These are phyloP conservation scores for Magnusiomyces sp. DNA, from an alignment of 1,139 yeast species.

Conservation along the genomic window DNA sequence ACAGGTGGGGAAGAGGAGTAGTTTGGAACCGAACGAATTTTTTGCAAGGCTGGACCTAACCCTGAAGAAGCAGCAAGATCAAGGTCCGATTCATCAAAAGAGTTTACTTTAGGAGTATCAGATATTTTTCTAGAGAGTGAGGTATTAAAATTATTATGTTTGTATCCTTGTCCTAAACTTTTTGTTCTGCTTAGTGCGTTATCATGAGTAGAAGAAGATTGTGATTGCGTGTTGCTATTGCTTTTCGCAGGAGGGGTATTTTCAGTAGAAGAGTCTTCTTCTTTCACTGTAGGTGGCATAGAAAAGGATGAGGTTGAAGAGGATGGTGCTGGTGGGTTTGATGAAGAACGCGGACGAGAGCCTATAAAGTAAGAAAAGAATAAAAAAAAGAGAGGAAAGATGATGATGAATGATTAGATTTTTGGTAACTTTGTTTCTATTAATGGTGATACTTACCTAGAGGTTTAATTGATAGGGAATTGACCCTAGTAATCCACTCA, in stretches of 20 bases:
- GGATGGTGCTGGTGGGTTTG: constrained; percentile 2
- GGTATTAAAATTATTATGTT: too few relatives aligned
- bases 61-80: background rate
- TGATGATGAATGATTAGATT: background rate
- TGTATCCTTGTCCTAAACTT: background rate
- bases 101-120: background rate
- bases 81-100: background rate
- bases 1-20: background rate
- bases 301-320: constrained; percentile 5
- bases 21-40: constrained; percentile 2
- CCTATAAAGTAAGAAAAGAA: background rate
- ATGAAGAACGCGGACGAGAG: constrained; percentile 17
- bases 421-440: background rate
- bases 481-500: constrained; percentile 13
- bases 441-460: constrained; percentile 6
- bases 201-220: constrained; percentile 31
- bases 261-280: background rate
- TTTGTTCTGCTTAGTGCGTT: constrained; percentile 31
- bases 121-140: background rate
- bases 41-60: constrained; percentile 4
- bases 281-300: background rate
- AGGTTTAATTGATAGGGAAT: constrained; percentile 6
- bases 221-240: constrained; percentile 22
- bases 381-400: background rate
- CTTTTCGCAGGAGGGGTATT: constrained; percentile 7